Percentiles rank a stretch among this genome's conserved stretches.
These are phyloP conservation scores for Persicaria maculosa DNA, from an alignment of 148 eudicot species.

Conservation along the genomic window DNA sequence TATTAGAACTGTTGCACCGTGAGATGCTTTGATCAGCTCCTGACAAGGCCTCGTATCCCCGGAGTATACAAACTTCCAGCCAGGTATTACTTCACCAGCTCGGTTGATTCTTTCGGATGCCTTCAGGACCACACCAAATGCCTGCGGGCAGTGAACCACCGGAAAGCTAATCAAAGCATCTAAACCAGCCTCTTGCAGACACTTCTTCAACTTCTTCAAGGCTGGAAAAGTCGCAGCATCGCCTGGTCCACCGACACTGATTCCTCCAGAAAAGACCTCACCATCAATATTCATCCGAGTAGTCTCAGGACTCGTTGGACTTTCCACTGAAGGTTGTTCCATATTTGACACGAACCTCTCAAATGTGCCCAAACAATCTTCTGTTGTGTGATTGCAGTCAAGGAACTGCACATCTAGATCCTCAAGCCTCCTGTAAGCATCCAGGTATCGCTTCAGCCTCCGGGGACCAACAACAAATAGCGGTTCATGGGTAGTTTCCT, in stretches of 20 bases:
- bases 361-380: slow-evolving; percentile 48
- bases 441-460: slow-evolving; percentile 64
- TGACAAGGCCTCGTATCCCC: slow-evolving; percentile 93
- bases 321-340: slow-evolving; percentile 13
- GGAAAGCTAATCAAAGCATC: slow-evolving; percentile 69
- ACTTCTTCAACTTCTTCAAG: slow-evolving; percentile 35
- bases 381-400: slow-evolving; percentile 80
- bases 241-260: slow-evolving; percentile 47
- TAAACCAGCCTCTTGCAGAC: slow-evolving; percentile 62
- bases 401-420: slow-evolving; percentile 81
- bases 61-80: slow-evolving; percentile 95
- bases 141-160: slow-evolving; percentile 87
- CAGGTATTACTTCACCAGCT: slow-evolving; percentile 49
- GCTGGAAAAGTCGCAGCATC: slow-evolving; percentile 27
- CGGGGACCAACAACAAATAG: slow-evolving; percentile 76
- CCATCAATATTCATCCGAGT: slow-evolving; percentile 20
- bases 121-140: slow-evolving; percentile 58
- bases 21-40: slow-evolving; percentile 59
- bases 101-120: slow-evolving; percentile 47
- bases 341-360: slow-evolving; percentile 26
- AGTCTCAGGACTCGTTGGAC: slow-evolving; percentile 8
- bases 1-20: slow-evolving; percentile 88
- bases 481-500: slow-evolving; percentile 62
- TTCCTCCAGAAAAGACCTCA: slow-evolving; percentile 59
- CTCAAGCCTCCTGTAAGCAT: slow-evolving; percentile 83